A percentile compares a stretch with the other conserved stretches of the same genome.
These are phyloP conservation scores for Penicillium angulare DNA, from an alignment of 495 filamentous ascomycete species.

Conservation along the genomic window DNA sequence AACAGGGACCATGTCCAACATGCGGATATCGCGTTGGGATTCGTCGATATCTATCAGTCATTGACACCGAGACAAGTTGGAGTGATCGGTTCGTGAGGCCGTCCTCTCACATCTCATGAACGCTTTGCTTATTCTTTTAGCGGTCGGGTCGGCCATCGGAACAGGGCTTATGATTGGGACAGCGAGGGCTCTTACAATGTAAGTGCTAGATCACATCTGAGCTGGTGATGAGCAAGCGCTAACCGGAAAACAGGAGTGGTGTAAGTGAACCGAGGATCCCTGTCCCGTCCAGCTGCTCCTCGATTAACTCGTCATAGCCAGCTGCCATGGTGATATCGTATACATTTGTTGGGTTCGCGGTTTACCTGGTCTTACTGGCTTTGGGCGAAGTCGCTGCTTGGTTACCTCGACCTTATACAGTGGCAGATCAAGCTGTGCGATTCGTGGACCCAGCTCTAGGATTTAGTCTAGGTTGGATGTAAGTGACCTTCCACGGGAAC, in stretches of 20 bases:
- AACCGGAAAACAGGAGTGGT: conserved; percentile 28
- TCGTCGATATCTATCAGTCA: conserved; percentile 51
- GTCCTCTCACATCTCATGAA: neutral
- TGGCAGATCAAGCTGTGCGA: conserved; percentile 59
- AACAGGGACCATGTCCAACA: neutral
- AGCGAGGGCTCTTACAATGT: conserved; percentile 60
- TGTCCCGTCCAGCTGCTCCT: too few relatives aligned
- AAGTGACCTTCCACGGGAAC: conserved; percentile 10
- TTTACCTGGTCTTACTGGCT: conserved; percentile 60
- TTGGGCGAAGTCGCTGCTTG: conserved; percentile 65
- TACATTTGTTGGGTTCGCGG: conserved; percentile 55
- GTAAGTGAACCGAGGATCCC: too few relatives aligned
- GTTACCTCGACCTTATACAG: conserved; percentile 54
- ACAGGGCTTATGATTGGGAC: conserved; percentile 65
- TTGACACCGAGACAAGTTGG: conserved; percentile 67
- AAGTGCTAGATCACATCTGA: conserved; percentile 36
- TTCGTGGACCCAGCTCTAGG: conserved; percentile 63
- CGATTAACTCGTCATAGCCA: conserved; percentile 37
- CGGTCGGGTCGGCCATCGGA: conserved; percentile 81
- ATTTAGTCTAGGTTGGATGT: conserved; percentile 59
- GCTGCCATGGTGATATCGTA: conserved; percentile 63
- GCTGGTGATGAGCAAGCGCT: neutral
- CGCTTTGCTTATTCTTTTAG: conserved; percentile 38
- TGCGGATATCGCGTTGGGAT: conserved; percentile 9
- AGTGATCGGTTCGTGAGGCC: conserved; percentile 55